Evolutionary conservation across 768 basidiomycete genomes (phyloP).

Genomic region (Cyclocybe cylindracea): DNA sequence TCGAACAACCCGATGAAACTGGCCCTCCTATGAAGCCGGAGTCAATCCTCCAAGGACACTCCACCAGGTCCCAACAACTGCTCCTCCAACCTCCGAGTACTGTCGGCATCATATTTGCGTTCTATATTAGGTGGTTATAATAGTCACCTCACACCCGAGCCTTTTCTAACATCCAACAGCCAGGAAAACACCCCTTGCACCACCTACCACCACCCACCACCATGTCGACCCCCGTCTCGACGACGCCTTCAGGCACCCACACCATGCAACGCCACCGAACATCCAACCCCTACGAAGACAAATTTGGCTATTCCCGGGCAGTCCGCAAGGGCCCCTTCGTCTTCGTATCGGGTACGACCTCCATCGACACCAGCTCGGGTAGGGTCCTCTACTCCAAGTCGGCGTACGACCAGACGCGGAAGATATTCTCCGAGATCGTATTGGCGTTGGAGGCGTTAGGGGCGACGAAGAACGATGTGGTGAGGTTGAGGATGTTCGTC

Average conservation of each 20-base stretch:
- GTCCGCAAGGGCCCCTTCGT: slow-evolving; percentile 53
- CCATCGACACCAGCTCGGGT: slow-evolving; percentile 41
- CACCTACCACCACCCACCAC: too few species aligned
- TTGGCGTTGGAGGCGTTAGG: slow-evolving; percentile 43
- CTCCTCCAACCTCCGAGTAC: too few species aligned
- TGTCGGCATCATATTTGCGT: too few species aligned
- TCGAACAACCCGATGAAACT: too few species aligned
- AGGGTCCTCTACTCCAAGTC: slow-evolving; percentile 41
- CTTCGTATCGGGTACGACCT: slow-evolving; percentile 55
- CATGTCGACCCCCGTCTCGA: too few species aligned
- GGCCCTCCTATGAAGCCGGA: too few species aligned
- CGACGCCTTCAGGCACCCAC: background rate
- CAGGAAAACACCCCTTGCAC: too few species aligned
- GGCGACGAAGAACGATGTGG: slow-evolving; percentile 43
- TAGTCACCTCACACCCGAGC: too few species aligned
- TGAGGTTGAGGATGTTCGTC: slow-evolving; percentile 52
- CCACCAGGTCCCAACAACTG: too few species aligned
- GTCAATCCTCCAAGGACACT: too few species aligned
- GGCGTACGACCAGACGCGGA: slow-evolving; percentile 45
- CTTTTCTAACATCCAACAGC: too few species aligned
- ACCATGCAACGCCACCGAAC: slow-evolving; percentile 27
- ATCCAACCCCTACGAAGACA: slow-evolving; percentile 48
- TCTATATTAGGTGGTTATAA: too few species aligned
- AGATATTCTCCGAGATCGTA: slow-evolving; percentile 46
- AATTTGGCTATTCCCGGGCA: slow-evolving; percentile 54